A percentile compares a stretch with the other conserved stretches of the same genome.
phyloP scores from a whole-genome alignment of 2,329 filamentous ascomycete species.

The Dendrostoma leiphaemia region DNA sequence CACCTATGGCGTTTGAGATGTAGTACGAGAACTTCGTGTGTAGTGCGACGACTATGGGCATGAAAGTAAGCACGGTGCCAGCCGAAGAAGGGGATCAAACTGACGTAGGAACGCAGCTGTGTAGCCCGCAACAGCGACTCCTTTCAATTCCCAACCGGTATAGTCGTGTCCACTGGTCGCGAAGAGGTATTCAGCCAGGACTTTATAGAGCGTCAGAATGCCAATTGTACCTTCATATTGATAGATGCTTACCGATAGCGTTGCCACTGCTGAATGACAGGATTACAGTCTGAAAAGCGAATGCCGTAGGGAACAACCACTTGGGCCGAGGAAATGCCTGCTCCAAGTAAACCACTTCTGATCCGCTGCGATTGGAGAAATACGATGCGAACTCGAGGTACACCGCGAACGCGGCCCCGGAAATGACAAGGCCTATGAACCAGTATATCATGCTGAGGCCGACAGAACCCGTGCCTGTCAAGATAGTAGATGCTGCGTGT shows the following conservation, averaged over 20 bases:
- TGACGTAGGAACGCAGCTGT: slow-evolving; percentile 52
- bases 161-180: slow-evolving; percentile 49
- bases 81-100: neutral
- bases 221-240: too few relatives aligned
- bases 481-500: slow-evolving; percentile 53
- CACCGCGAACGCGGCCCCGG: slow-evolving; percentile 51
- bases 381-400: slow-evolving; percentile 65
- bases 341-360: slow-evolving; percentile 67
- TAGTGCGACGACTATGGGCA: slow-evolving; percentile 31
- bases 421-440: slow-evolving; percentile 56
- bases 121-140: slow-evolving; percentile 63
- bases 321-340: slow-evolving; percentile 64
- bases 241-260: slow-evolving; percentile 44
- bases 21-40: slow-evolving; percentile 53
- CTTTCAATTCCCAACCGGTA: slow-evolving; percentile 63
- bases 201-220: slow-evolving; percentile 28
- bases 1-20: slow-evolving; percentile 52
- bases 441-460: slow-evolving; percentile 64
- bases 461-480: slow-evolving; percentile 58
- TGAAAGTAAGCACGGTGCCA: neutral
- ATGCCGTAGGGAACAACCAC: slow-evolving; percentile 63
- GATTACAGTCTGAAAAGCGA: slow-evolving; percentile 61
- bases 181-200: slow-evolving; percentile 63
- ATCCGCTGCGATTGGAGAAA: slow-evolving; percentile 65
- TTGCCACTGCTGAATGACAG: slow-evolving; percentile 67